phyloP scores from a whole-genome alignment of 2,329 filamentous ascomycete genomes.

The Colletotrichum salicis region DNA sequence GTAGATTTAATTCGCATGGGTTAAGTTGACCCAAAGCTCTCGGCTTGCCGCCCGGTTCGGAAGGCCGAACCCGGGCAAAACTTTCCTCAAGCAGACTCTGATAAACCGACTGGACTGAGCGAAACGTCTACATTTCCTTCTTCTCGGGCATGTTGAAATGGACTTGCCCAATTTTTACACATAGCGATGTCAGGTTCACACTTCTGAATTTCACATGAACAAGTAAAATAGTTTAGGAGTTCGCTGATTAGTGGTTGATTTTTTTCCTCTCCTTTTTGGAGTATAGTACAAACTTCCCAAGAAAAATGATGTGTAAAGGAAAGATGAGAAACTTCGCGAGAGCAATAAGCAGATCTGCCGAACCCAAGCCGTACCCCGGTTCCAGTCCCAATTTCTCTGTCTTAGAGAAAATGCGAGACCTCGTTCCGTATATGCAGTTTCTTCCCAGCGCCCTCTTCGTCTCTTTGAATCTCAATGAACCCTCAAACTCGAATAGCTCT shows the following conservation, averaged over 20 bases:
- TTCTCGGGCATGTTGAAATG: not conserved
- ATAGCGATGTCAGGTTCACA: not conserved
- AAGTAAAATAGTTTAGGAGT: not conserved
- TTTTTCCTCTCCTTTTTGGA: not conserved
- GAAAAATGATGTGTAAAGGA: not conserved
- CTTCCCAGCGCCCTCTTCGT: not conserved
- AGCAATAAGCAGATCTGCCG: slow-evolving; percentile 6
- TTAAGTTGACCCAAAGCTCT: not conserved
- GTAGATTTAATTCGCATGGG: no score
- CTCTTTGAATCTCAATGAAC: not conserved
- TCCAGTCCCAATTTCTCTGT: not conserved
- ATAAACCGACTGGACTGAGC: not conserved
- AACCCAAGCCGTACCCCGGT: slow-evolving; percentile 8
- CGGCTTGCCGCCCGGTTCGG: not conserved
- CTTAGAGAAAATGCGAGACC: not conserved
- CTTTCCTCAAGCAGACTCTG: not conserved
- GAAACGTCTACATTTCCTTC: no score
- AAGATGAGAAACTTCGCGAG: not conserved
- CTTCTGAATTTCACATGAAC: not conserved
- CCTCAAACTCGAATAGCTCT: not conserved
- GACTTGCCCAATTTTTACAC: not conserved
- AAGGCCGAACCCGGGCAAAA: not conserved
- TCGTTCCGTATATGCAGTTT: not conserved
- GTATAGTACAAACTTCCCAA: slow-evolving; percentile 5
- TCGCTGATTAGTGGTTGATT: not conserved